These are phyloP conservation scores for Acanthamoeba sp. DNA, from an alignment of 208 protist species.

Conservation along the genomic window DNA sequence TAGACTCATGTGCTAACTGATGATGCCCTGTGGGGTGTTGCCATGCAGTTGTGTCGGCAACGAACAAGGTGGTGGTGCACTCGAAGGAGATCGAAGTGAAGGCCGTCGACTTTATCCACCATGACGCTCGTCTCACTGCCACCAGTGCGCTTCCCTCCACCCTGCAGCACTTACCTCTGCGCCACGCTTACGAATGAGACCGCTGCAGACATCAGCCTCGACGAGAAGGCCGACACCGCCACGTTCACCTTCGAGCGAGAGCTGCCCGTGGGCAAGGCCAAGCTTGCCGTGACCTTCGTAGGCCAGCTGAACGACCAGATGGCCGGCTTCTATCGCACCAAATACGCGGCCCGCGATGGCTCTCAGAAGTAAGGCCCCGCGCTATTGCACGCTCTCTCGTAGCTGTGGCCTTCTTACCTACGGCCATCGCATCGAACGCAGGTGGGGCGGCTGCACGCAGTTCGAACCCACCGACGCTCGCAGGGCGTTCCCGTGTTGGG, in stretches of 20 bases:
- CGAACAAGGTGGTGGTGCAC: slow-evolving; percentile 57
- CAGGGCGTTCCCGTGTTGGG: slow-evolving; percentile 95
- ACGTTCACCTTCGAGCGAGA: slow-evolving; percentile 62
- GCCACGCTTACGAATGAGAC: too few relatives aligned
- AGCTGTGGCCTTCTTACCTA: not conserved
- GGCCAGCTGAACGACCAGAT: slow-evolving; percentile 93
- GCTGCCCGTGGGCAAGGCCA: slow-evolving; percentile 35
- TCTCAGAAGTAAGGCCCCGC: slow-evolving; percentile 8
- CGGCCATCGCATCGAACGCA: not conserved
- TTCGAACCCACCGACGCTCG: slow-evolving; percentile 90
- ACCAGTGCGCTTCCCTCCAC: not conserved
- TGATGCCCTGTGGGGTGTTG: not conserved
- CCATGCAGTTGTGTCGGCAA: not conserved
- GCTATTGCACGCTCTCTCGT: not conserved
- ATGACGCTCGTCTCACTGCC: not conserved
- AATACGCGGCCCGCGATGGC: slow-evolving; percentile 40
- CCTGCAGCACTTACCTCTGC: not conserved
- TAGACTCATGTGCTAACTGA: not conserved
- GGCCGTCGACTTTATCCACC: slow-evolving; percentile 18
- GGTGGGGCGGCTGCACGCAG: slow-evolving; percentile 45
- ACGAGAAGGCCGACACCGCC: slow-evolving; percentile 54
- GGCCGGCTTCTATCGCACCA: slow-evolving; percentile 94
- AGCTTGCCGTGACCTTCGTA: slow-evolving; percentile 90
- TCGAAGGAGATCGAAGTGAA: slow-evolving; percentile 30
- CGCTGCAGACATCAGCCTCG: slow-evolving; percentile 18